Percentiles rank a stretch among this genome's conserved stretches.
Evolutionary conservation across 108 stramenopile genomes (phyloP).

Genomic region (Schizochytrium sp.): DNA sequence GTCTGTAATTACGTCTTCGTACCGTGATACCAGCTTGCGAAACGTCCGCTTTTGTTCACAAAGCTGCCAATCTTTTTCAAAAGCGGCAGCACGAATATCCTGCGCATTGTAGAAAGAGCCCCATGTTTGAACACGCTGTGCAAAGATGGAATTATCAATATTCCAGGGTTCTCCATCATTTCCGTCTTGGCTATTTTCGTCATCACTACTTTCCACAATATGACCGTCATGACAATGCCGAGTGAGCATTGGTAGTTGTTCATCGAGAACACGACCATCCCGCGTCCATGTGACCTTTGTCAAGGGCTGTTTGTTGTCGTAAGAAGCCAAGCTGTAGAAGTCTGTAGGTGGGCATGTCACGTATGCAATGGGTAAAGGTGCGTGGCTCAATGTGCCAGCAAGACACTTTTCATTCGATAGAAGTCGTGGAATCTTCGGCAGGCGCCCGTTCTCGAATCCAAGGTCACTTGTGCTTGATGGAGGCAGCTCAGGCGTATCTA

Average conservation of each 20-base stretch:
- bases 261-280: neutral
- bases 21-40: conserved; percentile 34
- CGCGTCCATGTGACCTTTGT: conserved; percentile 44
- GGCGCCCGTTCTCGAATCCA: neutral
- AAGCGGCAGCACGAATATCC: conserved; percentile 11
- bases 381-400: neutral
- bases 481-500: neutral
- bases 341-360: neutral
- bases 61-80: conserved; percentile 51
- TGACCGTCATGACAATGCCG: neutral
- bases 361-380: conserved; percentile 16
- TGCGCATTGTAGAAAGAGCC: conserved; percentile 21
- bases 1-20: neutral
- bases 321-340: neutral
- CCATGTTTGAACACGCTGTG: neutral
- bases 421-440: neutral
- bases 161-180: conserved; percentile 47
- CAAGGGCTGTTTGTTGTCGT: neutral
- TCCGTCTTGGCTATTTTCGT: neutral
- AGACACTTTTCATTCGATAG: conserved; percentile 30
- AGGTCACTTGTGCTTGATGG: neutral
- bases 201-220: neutral
- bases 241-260: conserved; percentile 29
- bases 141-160: conserved; percentile 26
- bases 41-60: conserved; percentile 58